Evolutionary conservation across 257 asterid genomes (phyloP).

Genomic region (Fraxinus quadrangulata): DNA sequence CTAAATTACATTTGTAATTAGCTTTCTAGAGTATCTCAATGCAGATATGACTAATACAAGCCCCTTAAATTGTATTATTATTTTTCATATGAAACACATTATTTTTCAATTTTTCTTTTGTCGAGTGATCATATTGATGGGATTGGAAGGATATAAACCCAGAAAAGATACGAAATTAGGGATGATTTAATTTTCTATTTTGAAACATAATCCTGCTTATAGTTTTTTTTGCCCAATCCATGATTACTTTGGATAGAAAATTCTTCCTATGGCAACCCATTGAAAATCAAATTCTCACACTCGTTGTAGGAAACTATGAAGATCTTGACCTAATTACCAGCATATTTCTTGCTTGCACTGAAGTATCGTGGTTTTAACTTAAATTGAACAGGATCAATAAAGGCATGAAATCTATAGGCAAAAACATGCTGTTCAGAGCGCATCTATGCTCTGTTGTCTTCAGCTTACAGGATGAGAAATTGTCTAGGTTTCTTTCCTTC

Average conservation of each 20-base stretch:
- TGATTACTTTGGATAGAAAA: background rate
- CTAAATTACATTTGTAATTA: background rate
- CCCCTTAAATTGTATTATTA: background rate
- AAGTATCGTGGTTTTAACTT: background rate
- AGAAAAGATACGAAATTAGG: background rate
- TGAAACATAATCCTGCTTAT: background rate
- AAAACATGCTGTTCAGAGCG: background rate
- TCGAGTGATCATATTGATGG: background rate
- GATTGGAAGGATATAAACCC: background rate
- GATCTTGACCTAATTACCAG: background rate
- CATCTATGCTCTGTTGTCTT: background rate
- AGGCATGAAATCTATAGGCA: background rate
- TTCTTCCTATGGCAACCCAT: background rate
- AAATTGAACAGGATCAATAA: background rate
- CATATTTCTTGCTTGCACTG: background rate
- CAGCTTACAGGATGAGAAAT: background rate
- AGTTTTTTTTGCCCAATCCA: background rate
- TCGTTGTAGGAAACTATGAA: background rate
- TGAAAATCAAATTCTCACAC: background rate
- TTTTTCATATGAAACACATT: conserved; percentile 6
- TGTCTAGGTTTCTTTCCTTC: background rate
- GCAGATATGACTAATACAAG: background rate
- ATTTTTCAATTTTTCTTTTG: background rate
- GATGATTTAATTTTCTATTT: background rate
- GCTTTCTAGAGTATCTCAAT: background rate